phyloP scores from a whole-genome alignment of 305 asterid species.

The Striga hermonthica region DNA sequence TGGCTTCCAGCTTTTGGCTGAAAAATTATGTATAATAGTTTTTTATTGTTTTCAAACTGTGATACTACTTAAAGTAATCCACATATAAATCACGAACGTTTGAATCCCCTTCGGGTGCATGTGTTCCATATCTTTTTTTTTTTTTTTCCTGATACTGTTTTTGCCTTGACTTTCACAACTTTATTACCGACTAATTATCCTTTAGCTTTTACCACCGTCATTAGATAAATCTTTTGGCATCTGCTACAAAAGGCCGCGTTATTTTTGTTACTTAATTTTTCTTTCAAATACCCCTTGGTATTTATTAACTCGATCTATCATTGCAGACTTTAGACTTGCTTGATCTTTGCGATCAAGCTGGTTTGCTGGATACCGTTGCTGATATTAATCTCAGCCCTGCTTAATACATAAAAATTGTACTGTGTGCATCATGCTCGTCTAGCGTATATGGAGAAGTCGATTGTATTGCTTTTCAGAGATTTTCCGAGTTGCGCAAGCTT shows the following conservation, averaged over 20 bases:
- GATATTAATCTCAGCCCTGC: slow-evolving; percentile 29
- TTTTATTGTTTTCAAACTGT: not conserved
- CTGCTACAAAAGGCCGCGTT: not conserved
- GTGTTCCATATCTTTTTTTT: not conserved
- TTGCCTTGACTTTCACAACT: not conserved
- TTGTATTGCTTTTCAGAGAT: too few species aligned
- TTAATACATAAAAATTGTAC: slow-evolving; percentile 25
- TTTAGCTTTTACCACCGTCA: not conserved
- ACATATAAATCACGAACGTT: too few species aligned
- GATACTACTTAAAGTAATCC: too few species aligned
- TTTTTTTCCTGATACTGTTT: not conserved
- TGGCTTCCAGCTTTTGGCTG: not conserved
- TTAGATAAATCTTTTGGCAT: not conserved
- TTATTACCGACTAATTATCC: not conserved
- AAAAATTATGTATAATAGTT: too few species aligned
- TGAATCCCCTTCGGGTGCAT: too few species aligned
- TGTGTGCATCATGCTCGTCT: too few species aligned
- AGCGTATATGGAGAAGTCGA: too few species aligned
- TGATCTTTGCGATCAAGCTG: slow-evolving; percentile 89
- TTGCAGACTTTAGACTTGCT: slow-evolving; percentile 84
- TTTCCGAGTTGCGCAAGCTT: too few species aligned
- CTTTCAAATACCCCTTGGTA: too few species aligned
- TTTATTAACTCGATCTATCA: slow-evolving; percentile 7
- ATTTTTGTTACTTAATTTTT: too few species aligned
- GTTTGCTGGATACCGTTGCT: slow-evolving; percentile 37